Evolutionary conservation across 257 asterid genomes (phyloP), one percentile per base, ranked within the genome.

Genomic region (Echium plantagineum): DNA sequence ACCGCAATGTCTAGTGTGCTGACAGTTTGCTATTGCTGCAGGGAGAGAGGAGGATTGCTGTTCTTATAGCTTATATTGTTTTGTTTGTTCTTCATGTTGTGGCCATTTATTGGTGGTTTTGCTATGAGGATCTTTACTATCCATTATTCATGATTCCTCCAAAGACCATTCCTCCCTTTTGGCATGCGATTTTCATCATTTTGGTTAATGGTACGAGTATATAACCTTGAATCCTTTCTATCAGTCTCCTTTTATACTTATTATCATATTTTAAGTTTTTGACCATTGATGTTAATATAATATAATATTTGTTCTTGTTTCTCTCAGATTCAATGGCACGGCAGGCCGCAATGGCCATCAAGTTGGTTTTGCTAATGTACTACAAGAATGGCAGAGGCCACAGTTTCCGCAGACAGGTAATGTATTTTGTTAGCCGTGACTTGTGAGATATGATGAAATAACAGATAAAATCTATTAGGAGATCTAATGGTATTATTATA

Each of bases 101-200:
- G 68, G 90, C 81, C 64, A 65, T 90, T 61, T 90, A 84, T 71
- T 86, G 96, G 94, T 90, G 91, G 94, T 81, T 77, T 74, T 75
- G 81, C 63, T 76, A 80, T 49, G 94, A 90, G 58, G 86, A 84
- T 65, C 80, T 86, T 61, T 57, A 84, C 1, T 75, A 75, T 74
- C 97, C 94, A 5, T 74, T 90, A 63, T 60, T 81, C 74, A 82
- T 90, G 94, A 81, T 90, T 57, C 97, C 97, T 17, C 96, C 94
- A 32, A 90, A 69, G 74, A 71, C 83, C 60, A 81, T 89, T 60
- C 95, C 97, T 35, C 94, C 89, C 54, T 89, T 89, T 77, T 86
- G 97, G 95, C 79, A 86, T 78, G 94, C 95, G 2, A 76, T 86
- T 65, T 89, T 89, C 69, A 78, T 89, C 60, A 82, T 89, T 80